Evolutionary conservation across 169 alveolate genomes (phyloP).

Genomic region (Cryptosporidium meleagridis): DNA sequence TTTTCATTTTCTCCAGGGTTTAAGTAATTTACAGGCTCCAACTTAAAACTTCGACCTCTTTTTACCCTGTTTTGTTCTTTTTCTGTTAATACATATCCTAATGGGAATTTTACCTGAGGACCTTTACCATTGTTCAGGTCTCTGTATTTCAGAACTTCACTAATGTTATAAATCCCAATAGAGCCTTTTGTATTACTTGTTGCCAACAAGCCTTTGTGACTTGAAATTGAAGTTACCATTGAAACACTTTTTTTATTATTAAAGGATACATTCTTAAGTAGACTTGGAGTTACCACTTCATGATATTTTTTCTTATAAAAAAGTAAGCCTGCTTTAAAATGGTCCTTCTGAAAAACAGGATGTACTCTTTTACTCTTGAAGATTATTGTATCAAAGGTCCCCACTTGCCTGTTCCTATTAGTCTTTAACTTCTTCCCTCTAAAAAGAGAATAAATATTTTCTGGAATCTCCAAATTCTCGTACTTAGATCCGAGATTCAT

Average conservation of each 20-base stretch:
- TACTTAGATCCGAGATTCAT: conserved; percentile 20
- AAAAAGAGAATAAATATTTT: not conserved
- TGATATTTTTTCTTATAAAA: not conserved
- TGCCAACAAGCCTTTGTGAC: conserved; percentile 1
- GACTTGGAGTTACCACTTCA: not conserved
- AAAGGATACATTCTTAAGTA: conserved; percentile 14
- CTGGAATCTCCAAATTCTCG: conserved; percentile 18
- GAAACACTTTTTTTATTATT: not conserved
- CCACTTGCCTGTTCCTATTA: not conserved
- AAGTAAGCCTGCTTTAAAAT: not conserved
- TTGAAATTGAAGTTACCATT: conserved; percentile 41
- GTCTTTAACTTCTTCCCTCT: conserved; percentile 5
- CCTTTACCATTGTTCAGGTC: conserved; percentile 58
- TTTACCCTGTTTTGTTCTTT: conserved; percentile 3
- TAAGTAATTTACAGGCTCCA: conserved; percentile 19
- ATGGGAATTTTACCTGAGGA: conserved; percentile 34
- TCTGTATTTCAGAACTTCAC: conserved; percentile 9
- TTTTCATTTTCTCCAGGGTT: conserved; percentile 36
- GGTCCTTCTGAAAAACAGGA: conserved; percentile 4
- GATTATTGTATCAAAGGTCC: not conserved
- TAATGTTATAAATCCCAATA: conserved; percentile 20
- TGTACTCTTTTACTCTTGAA: not conserved
- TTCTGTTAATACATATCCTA: conserved; percentile 65
- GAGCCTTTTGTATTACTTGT: conserved; percentile 27
- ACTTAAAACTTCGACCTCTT: conserved; percentile 38